Percentiles rank a stretch among this genome's conserved stretches.
phyloP scores from a whole-genome alignment of 257 asterid genomes.

The Solanum bulbocastanum region DNA sequence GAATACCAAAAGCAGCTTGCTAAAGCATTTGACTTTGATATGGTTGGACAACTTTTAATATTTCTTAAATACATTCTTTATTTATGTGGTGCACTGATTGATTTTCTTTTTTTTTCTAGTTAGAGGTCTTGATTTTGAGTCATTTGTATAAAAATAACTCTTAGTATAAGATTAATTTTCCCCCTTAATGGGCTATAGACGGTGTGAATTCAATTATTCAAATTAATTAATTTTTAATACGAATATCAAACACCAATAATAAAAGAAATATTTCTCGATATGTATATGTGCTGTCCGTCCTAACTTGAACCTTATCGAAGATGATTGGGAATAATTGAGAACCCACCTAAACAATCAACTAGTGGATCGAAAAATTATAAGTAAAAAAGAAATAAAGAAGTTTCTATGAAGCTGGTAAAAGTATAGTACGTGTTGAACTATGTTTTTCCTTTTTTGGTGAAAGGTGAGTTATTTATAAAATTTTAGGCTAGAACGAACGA shows the following conservation, averaged over 20 bases:
- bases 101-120: background rate
- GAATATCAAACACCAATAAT: too few relatives aligned
- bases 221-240: too few relatives aligned
- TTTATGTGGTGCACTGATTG: background rate
- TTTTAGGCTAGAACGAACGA: background rate
- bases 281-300: background rate
- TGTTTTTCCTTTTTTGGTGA: background rate
- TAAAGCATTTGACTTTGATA: slow-evolving; percentile 15
- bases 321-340: slow-evolving; percentile 14
- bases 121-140: background rate
- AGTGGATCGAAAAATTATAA: background rate
- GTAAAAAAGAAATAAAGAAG: background rate
- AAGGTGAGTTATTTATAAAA: background rate
- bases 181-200: background rate
- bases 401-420: background rate
- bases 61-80: background rate
- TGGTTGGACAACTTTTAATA: background rate
- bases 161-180: too few relatives aligned
- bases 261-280: background rate
- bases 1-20: background rate
- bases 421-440: background rate
- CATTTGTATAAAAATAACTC: accelerated
- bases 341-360: background rate
- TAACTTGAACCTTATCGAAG: slow-evolving; percentile 1
- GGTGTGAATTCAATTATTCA: accelerated